Evolutionary conservation across 176 grass and related monocot species (phyloP), one percentile per base, ranked within the genome.

Genomic region (Leersia perrieri): DNA sequence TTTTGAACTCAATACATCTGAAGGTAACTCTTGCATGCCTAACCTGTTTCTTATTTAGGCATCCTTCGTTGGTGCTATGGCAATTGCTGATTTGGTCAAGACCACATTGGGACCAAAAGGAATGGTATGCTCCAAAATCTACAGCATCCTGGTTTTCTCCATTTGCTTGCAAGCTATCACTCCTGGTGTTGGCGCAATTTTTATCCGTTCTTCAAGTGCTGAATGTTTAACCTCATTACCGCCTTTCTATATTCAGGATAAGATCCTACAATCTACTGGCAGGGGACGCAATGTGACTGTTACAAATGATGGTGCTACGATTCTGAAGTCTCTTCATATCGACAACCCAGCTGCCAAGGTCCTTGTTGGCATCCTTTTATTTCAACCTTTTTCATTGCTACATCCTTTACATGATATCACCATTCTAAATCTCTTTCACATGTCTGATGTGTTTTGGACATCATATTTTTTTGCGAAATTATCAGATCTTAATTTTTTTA

Each of bases 281-380:
- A 92, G 95, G 79, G 90, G 92, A 29, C 77, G 66, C 11, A 89
- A 22, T 78, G 82, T 98, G 72, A 98, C 90, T 77, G 90, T 98
- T 65, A 98, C 95, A 63, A 98, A 98, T 73, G 95, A 98, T 33
- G 95, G 95, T 31, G 92, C 96, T 26, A 98, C 96, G 29, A 98
- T 98, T 71, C 75, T 98, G 68, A 98, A 98, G 72, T 93, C 96
- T 0, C 96, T 98, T 86, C 96, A 91, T 72, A 98, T 98, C 71
- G 96, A 98, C 34, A 98, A 95, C 40, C 88, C 96, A 75, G 88
- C 96, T 72, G 96, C 96, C 0, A 98, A 98, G 83, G 96, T 98
- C 70, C 96, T 98, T 88, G 84, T 98, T 75, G 96, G 95, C 95
- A 98, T 98, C 92, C 92, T 92, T 94, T 47, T n/a, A 9, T 53